A percentile compares a stretch with the other conserved stretches of the same genome.
These are phyloP conservation scores for Picea abies DNA, from an alignment of 83 land plant genomes.

Conservation along the genomic window DNA sequence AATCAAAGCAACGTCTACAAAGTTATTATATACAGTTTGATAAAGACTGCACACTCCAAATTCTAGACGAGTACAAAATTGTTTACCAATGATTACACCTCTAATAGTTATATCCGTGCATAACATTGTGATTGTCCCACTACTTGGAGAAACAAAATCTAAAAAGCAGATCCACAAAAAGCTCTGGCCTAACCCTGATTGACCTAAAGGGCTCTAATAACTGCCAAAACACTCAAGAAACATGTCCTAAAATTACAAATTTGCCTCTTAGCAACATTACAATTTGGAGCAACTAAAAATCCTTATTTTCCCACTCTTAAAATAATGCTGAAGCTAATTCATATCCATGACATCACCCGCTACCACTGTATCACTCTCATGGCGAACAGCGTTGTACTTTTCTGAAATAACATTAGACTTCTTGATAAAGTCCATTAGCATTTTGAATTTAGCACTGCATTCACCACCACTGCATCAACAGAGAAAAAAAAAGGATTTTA, in stretches of 20 bases:
- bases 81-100: neutral
- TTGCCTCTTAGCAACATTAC: neutral
- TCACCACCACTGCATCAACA: conserved; percentile 43
- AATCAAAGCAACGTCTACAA: neutral
- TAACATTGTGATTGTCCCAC: neutral
- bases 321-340: conserved; percentile 19
- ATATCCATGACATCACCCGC: conserved; percentile 46
- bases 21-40: conserved; percentile 7
- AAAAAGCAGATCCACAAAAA: neutral
- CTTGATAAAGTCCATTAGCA: conserved; percentile 46
- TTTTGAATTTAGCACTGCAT: conserved; percentile 50
- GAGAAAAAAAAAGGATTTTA: neutral
- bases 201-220: neutral
- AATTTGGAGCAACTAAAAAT: neutral
- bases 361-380: conserved; percentile 48
- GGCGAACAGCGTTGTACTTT: conserved; percentile 61
- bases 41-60: neutral
- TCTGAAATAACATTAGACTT: conserved; percentile 44
- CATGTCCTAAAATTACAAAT: neutral
- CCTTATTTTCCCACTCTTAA: too few relatives aligned
- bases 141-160: neutral
- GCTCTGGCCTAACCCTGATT: neutral
- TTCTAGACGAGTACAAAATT: conserved; percentile 11
- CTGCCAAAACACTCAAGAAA: neutral
- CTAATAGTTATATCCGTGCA: neutral